phyloP scores from a whole-genome alignment of 108 stramenopile species.

The Nitzschia putrida region DNA sequence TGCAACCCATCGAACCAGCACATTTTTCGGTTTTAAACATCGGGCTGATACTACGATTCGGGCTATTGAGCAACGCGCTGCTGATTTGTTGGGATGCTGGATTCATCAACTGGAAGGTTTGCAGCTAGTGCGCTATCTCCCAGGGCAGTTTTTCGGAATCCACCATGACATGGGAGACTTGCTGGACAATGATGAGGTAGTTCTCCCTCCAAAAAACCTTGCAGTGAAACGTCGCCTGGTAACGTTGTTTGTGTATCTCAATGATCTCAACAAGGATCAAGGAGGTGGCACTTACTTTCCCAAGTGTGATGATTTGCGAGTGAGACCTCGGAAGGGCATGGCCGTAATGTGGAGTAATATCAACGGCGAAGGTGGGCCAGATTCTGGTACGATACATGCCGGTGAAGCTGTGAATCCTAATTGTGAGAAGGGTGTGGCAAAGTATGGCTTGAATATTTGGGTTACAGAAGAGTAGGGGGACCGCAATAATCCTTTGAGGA shows the following conservation, averaged over 20 bases:
- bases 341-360: slow-evolving; percentile 63
- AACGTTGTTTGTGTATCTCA: slow-evolving; percentile 71
- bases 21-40: slow-evolving; percentile 58
- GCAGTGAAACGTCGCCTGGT: slow-evolving; percentile 52
- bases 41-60: slow-evolving; percentile 50
- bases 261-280: slow-evolving; percentile 39
- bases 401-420: slow-evolving; percentile 42
- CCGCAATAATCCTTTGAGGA: background rate
- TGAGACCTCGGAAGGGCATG: slow-evolving; percentile 53
- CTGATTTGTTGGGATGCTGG: slow-evolving; percentile 55
- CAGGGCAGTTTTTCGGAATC: slow-evolving; percentile 64
- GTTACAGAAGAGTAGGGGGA: slow-evolving; percentile 50
- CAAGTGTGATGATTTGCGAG: slow-evolving; percentile 38
- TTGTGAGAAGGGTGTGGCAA: slow-evolving; percentile 10
- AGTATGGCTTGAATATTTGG: slow-evolving; percentile 77
- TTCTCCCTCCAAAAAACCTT: slow-evolving; percentile 46
- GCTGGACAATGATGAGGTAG: slow-evolving; percentile 51
- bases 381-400: slow-evolving; percentile 59
- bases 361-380: slow-evolving; percentile 44
- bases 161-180: slow-evolving; percentile 70
- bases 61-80: slow-evolving; percentile 55
- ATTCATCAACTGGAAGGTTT: slow-evolving; percentile 52
- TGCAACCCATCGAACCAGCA: slow-evolving; percentile 55
- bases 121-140: slow-evolving; percentile 67
- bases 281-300: slow-evolving; percentile 56